Evolutionary conservation across 805 yeast species (phyloP), one percentile per base, ranked within the genome.

Genomic region (Candida odintsovae): DNA sequence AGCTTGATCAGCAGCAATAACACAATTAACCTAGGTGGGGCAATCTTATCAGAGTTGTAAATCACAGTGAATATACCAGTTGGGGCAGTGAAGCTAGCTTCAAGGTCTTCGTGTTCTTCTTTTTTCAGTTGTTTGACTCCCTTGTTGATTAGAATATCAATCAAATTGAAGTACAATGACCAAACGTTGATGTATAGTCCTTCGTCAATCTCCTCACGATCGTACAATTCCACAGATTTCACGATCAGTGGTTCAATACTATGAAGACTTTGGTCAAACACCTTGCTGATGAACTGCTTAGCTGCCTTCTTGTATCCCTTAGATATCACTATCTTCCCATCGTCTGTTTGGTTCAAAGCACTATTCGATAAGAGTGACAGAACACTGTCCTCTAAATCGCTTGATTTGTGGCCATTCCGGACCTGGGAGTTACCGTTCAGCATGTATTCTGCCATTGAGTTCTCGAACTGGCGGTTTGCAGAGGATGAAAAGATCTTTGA

Each of bases 151-250:
- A 54, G 31, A 4, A 61, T 51, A 47, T 61, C 63, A 15, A 61
- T 47, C 23, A 61, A 39, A 38, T 58, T 59, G 47, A 61, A 52
- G 40, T 59, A 59, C 13, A 61, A 42, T 5, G 57, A 44, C 64
- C 64, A 61, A 11, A 54, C 31, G 35, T 50, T 58, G 7, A 50
- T 38, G 12, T 56, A 52, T 3, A 54, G 16, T 12, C 43, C 46
- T 6, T 47, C 43, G 9, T 50, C 53, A 21, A 59, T 50, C 38
- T 40, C 31, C 4, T 43, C 46, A 12, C 44, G 45, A 6, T 52
- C 48, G 11, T 43, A 50, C 13, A 55, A 42, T 0, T 16, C 21
- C 13, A 51, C 28, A 3, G 52, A 45, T 1, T 48, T 41, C 9
- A 49, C 46, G 0, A 52, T 46, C 19, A 57, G 25, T 10, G 37